Base-by-base conservation (phyloP, 2,329 filamentous ascomycete species). In the Stemphylium beticola region DNA sequence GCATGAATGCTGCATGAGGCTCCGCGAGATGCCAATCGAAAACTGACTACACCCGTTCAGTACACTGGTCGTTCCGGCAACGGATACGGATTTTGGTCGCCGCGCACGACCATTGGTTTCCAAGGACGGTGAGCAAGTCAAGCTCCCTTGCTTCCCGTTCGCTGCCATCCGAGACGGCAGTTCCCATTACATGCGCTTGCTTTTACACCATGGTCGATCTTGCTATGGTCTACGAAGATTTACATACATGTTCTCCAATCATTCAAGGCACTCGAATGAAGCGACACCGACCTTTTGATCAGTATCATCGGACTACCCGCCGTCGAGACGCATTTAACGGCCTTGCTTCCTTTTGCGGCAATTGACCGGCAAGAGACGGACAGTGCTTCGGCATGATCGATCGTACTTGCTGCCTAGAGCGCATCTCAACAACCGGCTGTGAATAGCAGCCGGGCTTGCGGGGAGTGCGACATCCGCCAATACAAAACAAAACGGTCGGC, bases 381-480 rank as follows among this genome's bases (percentile, higher is more conserved):
- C 56, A 47, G 40, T 57, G 57, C 43, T 47, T 36, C 18, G 26
- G 32, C 34, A 45, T 36, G 18, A n/a, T 26, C 33, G 29, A 41
- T 44, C 15, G 11, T 47, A 41, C 43, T 55, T 65, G 60, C 51
- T 64, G 64, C 62, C 60, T 63, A 59, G 55, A 61, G 47, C 42
- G 60, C 55, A 44, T 50, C 55, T 55, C 49, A 49, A 64, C 58
- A 43, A 59, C 49, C 41, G 46, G 46, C 40, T 46, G 20, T 41
- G 32, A 24, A 46, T 48, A 14, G 26, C 18, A 32, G 46, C 37
- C 34, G 44, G 20, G 44, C 49, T 50, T 49, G 43, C 36, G 44
- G 34, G 26, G 32, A 26, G 48, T 24, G 44, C 45, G 26, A 47
- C 34, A 38, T 36, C 29, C 36, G 10, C 47, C 33, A 36, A 45